These are phyloP conservation scores for Mercurialis annua DNA, from an alignment of 345 rosid genomes.

Conservation along the genomic window DNA sequence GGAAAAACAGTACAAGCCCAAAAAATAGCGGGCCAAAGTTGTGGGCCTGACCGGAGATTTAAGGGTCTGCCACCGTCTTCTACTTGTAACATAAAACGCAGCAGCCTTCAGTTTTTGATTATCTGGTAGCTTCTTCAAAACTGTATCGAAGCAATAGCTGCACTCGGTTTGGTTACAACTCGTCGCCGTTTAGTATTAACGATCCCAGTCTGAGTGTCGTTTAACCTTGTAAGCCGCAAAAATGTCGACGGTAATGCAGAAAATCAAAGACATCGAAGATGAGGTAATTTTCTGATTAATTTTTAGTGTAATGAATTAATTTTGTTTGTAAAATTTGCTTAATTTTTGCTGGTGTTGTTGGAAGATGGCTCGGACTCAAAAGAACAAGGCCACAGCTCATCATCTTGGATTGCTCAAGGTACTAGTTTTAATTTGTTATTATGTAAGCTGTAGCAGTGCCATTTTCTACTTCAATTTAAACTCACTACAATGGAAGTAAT, in stretches of 20 bases:
- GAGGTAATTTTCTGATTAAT: conserved; percentile 38
- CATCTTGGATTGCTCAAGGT: conserved; percentile 98
- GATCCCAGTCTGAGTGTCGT: background rate
- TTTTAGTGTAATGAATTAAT: background rate
- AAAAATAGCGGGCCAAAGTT: background rate
- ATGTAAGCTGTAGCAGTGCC: too few species aligned
- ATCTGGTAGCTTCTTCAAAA: background rate
- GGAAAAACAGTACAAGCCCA: too few species aligned
- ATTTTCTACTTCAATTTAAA: too few species aligned
- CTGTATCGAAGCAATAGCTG: background rate
- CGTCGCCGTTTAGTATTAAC: background rate
- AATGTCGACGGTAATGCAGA: conserved; percentile 85
- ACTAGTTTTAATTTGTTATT: too few species aligned
- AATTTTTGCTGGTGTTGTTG: background rate
- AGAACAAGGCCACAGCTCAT: conserved; percentile 97
- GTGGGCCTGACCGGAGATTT: background rate
- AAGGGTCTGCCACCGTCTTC: background rate
- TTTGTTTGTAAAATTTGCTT: too few species aligned
- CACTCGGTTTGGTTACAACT: background rate
- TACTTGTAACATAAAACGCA: background rate
- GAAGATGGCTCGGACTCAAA: conserved; percentile 97
- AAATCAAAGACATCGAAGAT: conserved; percentile 92
- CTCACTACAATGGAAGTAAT: too few species aligned
- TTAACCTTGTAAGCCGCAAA: conserved; percentile 16
- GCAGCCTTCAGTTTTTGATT: background rate